Base-by-base conservation (phyloP, 2,329 filamentous ascomycete species). In the Aquanectria penicillioides region DNA sequence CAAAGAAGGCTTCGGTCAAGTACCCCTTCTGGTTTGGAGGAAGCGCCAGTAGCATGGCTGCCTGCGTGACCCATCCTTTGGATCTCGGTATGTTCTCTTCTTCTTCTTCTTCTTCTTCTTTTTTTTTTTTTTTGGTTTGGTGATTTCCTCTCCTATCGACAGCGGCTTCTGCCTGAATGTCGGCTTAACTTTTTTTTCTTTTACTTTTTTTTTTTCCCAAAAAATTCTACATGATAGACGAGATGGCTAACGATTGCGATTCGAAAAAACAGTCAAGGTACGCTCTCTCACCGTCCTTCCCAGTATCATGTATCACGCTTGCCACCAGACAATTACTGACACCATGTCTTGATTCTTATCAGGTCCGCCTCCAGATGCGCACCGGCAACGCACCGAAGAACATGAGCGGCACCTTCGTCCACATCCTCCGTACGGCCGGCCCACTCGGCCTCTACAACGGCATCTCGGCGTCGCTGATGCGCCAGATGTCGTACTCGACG, bases 1-100 rank as follows among this genome's bases (percentile, higher is more conserved):
- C 79, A 70, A 78, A 79, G 62, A 71, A 73, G 62, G 73, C 67
- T 26, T 65, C 78, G 3, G 74, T 84, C 36, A 78, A 79, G 61
- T 94, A 94, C 78, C 91, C 91, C 9, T 94, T 94, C 78, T 98
- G 94, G 95, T 98, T 99, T 76, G 95, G 95, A 64, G 95, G 95
- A 54, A 97, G 92, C 74, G 93, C 94, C 47, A 95, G 92, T 73
- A 96, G 92, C 74, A 89, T 95, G 82, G 94, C 94, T 31, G 94
- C 94, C 38, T 89, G 88, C 68, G 91, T 97, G 44, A 98, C 94
- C 25, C 94, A 98, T 83, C 94, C 94, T 46, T 82, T 98, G 73
- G 94, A 97, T 85, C 83, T 97, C 64, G 87, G 93, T 96, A 84
- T 76, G 89, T 81, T 15, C 34, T 48, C 25, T 13, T 56, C 36